Percentiles rank a stretch among this genome's conserved stretches.
phyloP scores from a whole-genome alignment of 139 green algal genomes.

The Chlamydomonas eustigma region DNA sequence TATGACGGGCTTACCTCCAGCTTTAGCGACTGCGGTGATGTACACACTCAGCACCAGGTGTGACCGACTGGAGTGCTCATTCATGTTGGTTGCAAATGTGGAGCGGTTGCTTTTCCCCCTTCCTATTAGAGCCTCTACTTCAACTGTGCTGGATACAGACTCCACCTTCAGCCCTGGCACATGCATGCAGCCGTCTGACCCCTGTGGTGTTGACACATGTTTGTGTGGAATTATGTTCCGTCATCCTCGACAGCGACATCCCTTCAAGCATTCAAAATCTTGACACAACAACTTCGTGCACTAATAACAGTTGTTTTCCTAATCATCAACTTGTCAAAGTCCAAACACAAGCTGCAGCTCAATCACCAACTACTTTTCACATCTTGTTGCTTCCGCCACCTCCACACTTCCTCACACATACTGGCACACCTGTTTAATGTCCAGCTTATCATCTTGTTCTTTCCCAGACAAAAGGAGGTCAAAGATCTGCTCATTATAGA shows the following conservation, averaged over 20 bases:
- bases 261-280: too few species aligned
- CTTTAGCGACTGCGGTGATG: slow-evolving; percentile 34
- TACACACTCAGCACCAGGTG: slow-evolving; percentile 71
- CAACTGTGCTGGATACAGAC: slow-evolving; percentile 31
- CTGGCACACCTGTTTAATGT: slow-evolving; percentile 55
- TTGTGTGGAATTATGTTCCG: not conserved
- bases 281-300: not conserved
- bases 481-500: slow-evolving; percentile 75
- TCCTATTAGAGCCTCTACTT: slow-evolving; percentile 32
- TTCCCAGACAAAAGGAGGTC: slow-evolving; percentile 46
- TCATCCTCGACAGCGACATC: too few species aligned
- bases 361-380: too few species aligned
- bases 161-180: slow-evolving; percentile 44
- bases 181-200: slow-evolving; percentile 41
- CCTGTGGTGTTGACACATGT: slow-evolving; percentile 15
- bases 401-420: too few species aligned
- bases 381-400: too few species aligned
- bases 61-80: slow-evolving; percentile 62
- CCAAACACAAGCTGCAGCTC: too few species aligned
- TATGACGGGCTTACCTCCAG: slow-evolving; percentile 27
- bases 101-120: slow-evolving; percentile 48
- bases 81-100: slow-evolving; percentile 69
- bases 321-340: too few species aligned
- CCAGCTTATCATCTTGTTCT: slow-evolving; percentile 56
- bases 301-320: too few species aligned